These are phyloP conservation scores for Pisolithus marmoratus DNA, from an alignment of 768 basidiomycete genomes.

Conservation along the genomic window DNA sequence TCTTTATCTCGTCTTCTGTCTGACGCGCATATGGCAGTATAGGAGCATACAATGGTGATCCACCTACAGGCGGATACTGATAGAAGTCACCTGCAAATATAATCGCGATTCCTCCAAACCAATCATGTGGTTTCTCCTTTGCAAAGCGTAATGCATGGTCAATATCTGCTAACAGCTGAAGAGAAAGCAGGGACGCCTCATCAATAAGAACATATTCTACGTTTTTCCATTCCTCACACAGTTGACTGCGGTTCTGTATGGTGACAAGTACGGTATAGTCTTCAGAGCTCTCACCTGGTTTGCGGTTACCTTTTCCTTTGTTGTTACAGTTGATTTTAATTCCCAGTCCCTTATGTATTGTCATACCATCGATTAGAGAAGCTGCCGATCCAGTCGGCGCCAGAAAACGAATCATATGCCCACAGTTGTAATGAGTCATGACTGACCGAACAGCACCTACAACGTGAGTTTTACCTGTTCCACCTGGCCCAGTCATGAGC, in stretches of 20 bases:
- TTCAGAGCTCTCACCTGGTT: no score
- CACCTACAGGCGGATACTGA: constrained; percentile 28
- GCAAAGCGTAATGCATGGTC: constrained; percentile 9
- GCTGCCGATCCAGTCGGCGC: constrained; percentile 30
- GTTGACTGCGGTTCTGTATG: no score
- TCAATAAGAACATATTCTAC: no score
- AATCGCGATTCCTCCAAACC: constrained; percentile 26
- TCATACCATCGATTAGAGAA: constrained; percentile 23
- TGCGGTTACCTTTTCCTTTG: constrained; percentile 8
- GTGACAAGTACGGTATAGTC: no score
- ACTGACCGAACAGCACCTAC: constrained; percentile 18
- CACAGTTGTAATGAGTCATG: constrained; percentile 16
- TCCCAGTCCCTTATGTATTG: constrained; percentile 21
- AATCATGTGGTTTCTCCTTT: constrained; percentile 15
- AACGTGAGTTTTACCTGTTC: constrained; percentile 30
- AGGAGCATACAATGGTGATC: constrained; percentile 21
- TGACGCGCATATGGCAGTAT: constrained; percentile 6
- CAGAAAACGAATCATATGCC: constrained; percentile 20
- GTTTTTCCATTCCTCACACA: no score
- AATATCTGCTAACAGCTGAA: no score
- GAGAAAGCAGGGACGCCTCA: no score
- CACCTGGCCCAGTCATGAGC: constrained; percentile 26
- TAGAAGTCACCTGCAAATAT: constrained; percentile 32
- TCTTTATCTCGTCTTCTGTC: neutral
- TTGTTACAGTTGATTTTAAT: constrained; percentile 12